These are phyloP conservation scores for Taiwanofungus camphoratus DNA, from an alignment of 1,284 basidiomycete species.

Conservation along the genomic window DNA sequence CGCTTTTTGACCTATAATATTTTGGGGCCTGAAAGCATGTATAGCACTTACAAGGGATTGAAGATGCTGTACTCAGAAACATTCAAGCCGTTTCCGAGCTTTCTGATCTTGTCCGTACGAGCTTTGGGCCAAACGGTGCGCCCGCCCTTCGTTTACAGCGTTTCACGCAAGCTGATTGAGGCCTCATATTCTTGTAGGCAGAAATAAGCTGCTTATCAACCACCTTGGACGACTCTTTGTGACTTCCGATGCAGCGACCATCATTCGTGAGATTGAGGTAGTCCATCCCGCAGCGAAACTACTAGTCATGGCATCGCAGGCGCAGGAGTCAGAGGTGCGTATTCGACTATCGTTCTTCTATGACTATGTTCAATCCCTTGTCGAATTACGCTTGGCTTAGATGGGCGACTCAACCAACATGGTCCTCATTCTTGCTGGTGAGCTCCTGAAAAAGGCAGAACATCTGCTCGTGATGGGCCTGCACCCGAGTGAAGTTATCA, in stretches of 20 bases:
- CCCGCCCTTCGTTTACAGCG: slow-evolving; percentile 7
- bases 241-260: slow-evolving; percentile 98
- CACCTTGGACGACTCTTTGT: slow-evolving; percentile 95
- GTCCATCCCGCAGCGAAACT: slow-evolving; percentile 98
- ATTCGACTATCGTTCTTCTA: background rate
- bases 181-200: slow-evolving; percentile 42
- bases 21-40: background rate
- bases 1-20: background rate
- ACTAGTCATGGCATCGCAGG: slow-evolving; percentile 95
- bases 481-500: slow-evolving; percentile 91
- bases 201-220: slow-evolving; percentile 96
- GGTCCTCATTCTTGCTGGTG: slow-evolving; percentile 93
- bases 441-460: slow-evolving; percentile 93
- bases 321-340: slow-evolving; percentile 89
- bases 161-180: slow-evolving; percentile 1
- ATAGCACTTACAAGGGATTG: slow-evolving; percentile 84
- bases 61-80: slow-evolving; percentile 92
- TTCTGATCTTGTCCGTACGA: slow-evolving; percentile 92
- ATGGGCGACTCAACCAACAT: slow-evolving; percentile 98
- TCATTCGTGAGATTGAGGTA: slow-evolving; percentile 97
- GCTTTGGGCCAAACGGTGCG: slow-evolving; percentile 93
- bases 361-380: background rate
- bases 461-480: slow-evolving; percentile 92
- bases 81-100: slow-evolving; percentile 94
- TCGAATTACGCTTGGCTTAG: slow-evolving; percentile 29